phyloP scores from a whole-genome alignment of 2,329 filamentous ascomycete genomes.

The Sordariomycetes sp. region DNA sequence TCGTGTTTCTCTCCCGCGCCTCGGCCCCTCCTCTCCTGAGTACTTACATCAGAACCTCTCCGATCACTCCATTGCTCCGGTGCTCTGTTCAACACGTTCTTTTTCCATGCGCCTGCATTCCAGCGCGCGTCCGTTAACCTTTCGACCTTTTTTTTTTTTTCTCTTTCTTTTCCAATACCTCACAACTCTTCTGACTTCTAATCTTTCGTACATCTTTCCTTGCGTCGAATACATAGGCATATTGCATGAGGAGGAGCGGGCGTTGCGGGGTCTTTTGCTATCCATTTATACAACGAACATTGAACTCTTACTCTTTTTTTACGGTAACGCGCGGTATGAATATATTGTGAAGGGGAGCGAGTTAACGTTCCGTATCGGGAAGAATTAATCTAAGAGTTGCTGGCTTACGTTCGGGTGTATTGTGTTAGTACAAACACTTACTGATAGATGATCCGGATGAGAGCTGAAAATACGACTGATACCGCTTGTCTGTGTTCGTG shows the following conservation, averaged over 20 bases:
- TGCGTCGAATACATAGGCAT: background rate
- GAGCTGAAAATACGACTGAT: background rate
- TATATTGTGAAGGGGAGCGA: background rate
- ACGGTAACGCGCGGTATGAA: background rate
- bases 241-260: background rate
- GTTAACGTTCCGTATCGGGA: background rate
- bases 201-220: background rate
- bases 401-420: background rate
- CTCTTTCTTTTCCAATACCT: too few species aligned
- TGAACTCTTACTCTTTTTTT: background rate
- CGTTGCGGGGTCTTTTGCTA: background rate
- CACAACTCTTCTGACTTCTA: background rate
- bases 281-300: background rate
- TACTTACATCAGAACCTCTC: background rate
- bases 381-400: background rate
- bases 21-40: too few species aligned
- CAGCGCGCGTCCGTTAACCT: background rate
- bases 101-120: background rate
- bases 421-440: background rate
- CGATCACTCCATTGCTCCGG: background rate
- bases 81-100: background rate
- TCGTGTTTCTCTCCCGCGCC: too few species aligned
- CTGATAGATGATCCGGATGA: background rate
- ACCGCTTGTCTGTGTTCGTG: too few species aligned
- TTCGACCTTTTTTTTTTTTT: background rate